Evolutionary conservation across 2,329 filamentous ascomycete genomes (phyloP).

Genomic region (Monilinia aucupariae): DNA sequence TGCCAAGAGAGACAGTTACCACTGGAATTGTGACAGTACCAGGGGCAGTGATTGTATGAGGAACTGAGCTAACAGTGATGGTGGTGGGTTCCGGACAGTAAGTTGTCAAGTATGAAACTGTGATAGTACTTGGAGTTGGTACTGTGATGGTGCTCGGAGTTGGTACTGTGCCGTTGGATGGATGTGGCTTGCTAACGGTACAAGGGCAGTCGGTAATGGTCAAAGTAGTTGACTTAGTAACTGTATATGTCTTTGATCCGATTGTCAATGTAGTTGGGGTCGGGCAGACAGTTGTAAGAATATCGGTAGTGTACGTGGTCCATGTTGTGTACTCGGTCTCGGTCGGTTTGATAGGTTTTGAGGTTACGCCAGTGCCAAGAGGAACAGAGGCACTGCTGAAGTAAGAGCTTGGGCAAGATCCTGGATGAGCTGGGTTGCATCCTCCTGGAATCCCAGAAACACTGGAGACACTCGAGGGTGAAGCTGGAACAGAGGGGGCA

Average conservation of each 20-base stretch:
- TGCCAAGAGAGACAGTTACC: constrained; percentile 15
- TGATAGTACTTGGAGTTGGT: constrained; percentile 1
- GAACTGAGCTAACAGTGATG: constrained; percentile 24
- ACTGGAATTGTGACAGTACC: constrained; percentile 19
- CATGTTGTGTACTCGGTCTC: constrained; percentile 15
- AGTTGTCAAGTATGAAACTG: constrained; percentile 13
- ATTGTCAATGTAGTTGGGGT: constrained; percentile 39
- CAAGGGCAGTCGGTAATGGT: constrained; percentile 45
- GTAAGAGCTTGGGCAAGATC: no score
- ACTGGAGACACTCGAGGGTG: not conserved
- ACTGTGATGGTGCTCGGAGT: constrained; percentile 2
- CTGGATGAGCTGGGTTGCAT: no score
- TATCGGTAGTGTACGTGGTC: constrained; percentile 16
- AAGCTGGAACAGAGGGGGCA: not conserved
- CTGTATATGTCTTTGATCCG: constrained; percentile 45
- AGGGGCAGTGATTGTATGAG: constrained; percentile 21
- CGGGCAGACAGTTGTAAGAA: constrained; percentile 14
- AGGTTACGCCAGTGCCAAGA: not conserved
- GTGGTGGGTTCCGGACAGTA: constrained; percentile 19
- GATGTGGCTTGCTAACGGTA: constrained; percentile 30
- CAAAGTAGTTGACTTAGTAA: constrained; percentile 52
- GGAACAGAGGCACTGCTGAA: constrained; percentile 2
- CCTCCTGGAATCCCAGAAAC: not conserved
- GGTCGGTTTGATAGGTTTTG: not conserved
- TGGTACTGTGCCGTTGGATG: constrained; percentile 1